Percentiles rank a stretch among this genome's conserved stretches.
These are phyloP conservation scores for Calocybe cyanea DNA, from an alignment of 768 basidiomycete species.

Conservation along the genomic window DNA sequence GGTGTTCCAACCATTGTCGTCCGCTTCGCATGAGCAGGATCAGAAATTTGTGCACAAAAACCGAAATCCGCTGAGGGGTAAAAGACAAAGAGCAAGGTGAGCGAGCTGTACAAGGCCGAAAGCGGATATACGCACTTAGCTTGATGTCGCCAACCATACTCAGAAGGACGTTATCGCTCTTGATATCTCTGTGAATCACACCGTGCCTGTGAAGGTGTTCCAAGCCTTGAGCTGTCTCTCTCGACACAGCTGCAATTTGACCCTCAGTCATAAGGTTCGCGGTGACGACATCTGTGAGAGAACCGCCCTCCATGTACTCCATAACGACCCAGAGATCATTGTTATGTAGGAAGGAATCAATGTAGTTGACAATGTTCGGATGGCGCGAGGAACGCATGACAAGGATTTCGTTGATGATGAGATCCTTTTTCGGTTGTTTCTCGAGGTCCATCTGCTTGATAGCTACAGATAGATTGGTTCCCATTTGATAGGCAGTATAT, in stretches of 20 bases:
- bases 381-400: slow-evolving; percentile 97
- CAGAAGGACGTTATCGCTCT: slow-evolving; percentile 94
- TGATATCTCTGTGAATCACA: slow-evolving; percentile 98
- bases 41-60: slow-evolving; percentile 97
- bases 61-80: slow-evolving; percentile 81
- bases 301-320: slow-evolving; percentile 99
- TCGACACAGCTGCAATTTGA: slow-evolving; percentile 94
- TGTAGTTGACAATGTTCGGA: slow-evolving; percentile 99
- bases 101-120: neutral
- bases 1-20: slow-evolving; percentile 99
- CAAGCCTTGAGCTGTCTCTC: slow-evolving; percentile 90
- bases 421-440: slow-evolving; percentile 98
- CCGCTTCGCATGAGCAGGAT: slow-evolving; percentile 83
- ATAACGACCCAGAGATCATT: slow-evolving; percentile 99
- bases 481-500: slow-evolving; percentile 97
- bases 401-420: slow-evolving; percentile 99
- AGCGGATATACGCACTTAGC: slow-evolving; percentile 67
- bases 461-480: slow-evolving; percentile 89
- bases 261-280: slow-evolving; percentile 97
- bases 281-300: slow-evolving; percentile 92
- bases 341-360: slow-evolving; percentile 96
- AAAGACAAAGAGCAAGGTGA: slow-evolving; percentile 1
- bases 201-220: slow-evolving; percentile 94
- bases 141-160: slow-evolving; percentile 96
- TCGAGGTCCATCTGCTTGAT: slow-evolving; percentile 99